Conservation (phyloP, 78 protist species). For the Corallochytrium limacisporum region DNA sequence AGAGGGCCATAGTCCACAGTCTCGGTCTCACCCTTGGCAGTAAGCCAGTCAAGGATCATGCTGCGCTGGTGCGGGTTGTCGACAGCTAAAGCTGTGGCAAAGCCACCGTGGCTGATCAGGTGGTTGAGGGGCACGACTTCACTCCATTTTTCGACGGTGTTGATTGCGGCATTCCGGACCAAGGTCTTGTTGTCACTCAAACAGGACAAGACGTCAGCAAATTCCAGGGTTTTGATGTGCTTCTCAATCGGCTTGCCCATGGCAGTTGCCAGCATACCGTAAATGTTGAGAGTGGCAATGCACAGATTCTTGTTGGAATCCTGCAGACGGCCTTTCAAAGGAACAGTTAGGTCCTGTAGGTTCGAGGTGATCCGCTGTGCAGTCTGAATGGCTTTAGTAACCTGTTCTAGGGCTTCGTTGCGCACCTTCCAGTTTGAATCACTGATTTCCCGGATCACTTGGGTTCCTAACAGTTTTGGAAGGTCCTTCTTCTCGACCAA, state of each 20-base stretch:
- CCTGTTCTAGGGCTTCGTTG: neutral
- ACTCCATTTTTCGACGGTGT: neutral
- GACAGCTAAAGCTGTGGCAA: too few relatives aligned
- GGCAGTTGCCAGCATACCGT: neutral
- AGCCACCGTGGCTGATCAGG: too few relatives aligned
- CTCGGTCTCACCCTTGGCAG: too few relatives aligned
- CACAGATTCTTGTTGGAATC: constrained; percentile 3
- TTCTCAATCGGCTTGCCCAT: neutral
- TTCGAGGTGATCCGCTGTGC: neutral
- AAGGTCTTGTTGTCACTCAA: neutral
- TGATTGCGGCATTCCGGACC: neutral
- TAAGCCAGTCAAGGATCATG: too few relatives aligned
- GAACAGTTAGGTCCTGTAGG: neutral
- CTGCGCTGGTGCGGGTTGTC: too few relatives aligned
- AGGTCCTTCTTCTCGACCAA: too few relatives aligned
- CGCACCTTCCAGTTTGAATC: neutral
- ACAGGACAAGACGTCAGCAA: neutral
- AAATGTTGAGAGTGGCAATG: neutral
- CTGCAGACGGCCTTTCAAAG: neutral
- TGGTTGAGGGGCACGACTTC: too few relatives aligned
- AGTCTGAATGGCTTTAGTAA: neutral
- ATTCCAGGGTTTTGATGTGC: too few relatives aligned
- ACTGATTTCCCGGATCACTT: too few relatives aligned
- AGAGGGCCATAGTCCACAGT: too few relatives aligned
- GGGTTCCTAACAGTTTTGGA: too few relatives aligned